phyloP scores from a whole-genome alignment of 169 alveolate species.

The Pseudocohnilembus persalinus region DNA sequence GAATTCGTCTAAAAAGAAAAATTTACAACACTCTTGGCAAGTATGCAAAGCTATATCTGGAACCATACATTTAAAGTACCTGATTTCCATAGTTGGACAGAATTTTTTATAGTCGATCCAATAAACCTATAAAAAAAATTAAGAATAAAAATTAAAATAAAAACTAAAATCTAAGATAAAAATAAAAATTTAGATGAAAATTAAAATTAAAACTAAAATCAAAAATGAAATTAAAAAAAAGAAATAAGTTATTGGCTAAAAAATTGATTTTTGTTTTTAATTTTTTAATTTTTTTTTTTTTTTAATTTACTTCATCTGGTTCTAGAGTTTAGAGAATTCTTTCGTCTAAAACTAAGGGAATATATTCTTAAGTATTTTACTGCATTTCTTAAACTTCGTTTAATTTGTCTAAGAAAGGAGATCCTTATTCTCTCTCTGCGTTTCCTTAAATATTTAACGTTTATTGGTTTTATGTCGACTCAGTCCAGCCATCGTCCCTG shows the following conservation, averaged over 20 bases:
- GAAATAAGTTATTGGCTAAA: too few relatives aligned
- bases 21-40: constrained; percentile 80
- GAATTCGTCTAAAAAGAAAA: constrained; percentile 82
- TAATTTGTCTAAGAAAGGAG: constrained; percentile 70
- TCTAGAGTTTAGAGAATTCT: constrained; percentile 58
- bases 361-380: constrained; percentile 66
- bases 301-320: constrained; percentile 80
- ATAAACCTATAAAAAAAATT: background rate
- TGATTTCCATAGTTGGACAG: constrained; percentile 67
- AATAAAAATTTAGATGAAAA: too few relatives aligned
- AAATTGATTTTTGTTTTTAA: too few relatives aligned
- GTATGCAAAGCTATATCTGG: constrained; percentile 80
- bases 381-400: constrained; percentile 70
- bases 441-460: constrained; percentile 42
- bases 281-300: too few relatives aligned
- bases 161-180: too few relatives aligned
- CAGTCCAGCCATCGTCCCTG: constrained; percentile 64
- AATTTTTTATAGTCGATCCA: constrained; percentile 68
- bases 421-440: constrained; percentile 55
- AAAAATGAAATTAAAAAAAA: too few relatives aligned
- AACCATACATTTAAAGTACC: constrained; percentile 75
- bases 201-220: too few relatives aligned
- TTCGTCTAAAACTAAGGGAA: constrained; percentile 81
- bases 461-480: constrained; percentile 44
- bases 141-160: background rate